Conservation (phyloP, 2,329 filamentous ascomycete genomes). For the Mariannaea sp. region DNA sequence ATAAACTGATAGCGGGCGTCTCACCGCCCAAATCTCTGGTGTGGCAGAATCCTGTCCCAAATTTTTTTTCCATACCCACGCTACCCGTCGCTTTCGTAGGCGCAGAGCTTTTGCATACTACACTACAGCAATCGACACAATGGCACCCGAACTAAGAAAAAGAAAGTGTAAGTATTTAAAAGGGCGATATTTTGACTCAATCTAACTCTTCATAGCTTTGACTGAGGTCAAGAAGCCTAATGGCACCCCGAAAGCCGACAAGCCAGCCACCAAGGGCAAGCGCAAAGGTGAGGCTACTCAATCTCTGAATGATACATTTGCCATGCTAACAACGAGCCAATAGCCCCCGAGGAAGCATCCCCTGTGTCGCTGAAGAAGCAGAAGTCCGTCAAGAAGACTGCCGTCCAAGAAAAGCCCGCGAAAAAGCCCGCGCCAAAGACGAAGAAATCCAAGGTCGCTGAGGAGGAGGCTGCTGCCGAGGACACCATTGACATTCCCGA, state of each 20-base stretch:
- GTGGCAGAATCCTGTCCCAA: constrained; percentile 43
- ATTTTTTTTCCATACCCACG: constrained; percentile 38
- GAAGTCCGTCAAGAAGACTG: constrained; percentile 45
- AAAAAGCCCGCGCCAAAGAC: constrained; percentile 44
- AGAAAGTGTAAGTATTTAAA: constrained; percentile 39
- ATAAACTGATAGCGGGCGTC: constrained; percentile 34
- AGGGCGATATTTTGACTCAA: background rate
- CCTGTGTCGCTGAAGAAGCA: constrained; percentile 52
- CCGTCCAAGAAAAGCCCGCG: constrained; percentile 31
- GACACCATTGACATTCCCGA: constrained; percentile 41
- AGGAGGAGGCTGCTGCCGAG: constrained; percentile 36
- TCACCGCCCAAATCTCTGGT: constrained; percentile 40
- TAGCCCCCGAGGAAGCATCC: constrained; percentile 52
- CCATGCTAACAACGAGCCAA: constrained; percentile 33
- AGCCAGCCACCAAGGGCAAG: constrained; percentile 45
- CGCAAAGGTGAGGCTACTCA: constrained; percentile 41
- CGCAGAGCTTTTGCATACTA: constrained; percentile 27
- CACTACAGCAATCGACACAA: constrained; percentile 39
- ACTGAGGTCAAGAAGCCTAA: constrained; percentile 41
- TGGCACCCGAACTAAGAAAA: constrained; percentile 54
- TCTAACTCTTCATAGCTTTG: constrained; percentile 34
- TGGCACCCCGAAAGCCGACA: constrained; percentile 41
- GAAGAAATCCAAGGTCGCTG: constrained; percentile 39
- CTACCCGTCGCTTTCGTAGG: constrained; percentile 8
- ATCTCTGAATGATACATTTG: background rate